phyloP scores from a whole-genome alignment of 2,329 filamentous ascomycete species.

The Aspergillus ustus region DNA sequence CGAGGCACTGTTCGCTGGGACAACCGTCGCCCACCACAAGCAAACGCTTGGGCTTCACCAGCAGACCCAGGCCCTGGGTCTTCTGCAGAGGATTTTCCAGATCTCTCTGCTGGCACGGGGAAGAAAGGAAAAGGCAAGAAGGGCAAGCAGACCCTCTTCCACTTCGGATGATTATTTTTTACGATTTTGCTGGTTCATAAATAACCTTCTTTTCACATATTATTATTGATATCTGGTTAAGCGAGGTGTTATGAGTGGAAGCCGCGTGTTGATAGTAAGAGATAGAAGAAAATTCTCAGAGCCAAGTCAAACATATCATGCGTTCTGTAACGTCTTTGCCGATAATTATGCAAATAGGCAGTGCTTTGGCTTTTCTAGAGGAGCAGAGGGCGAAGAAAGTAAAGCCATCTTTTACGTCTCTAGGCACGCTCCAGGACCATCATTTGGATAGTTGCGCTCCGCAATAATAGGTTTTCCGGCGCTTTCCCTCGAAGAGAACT shows the following conservation, averaged over 20 bases:
- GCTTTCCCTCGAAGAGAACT: slow-evolving; percentile 1
- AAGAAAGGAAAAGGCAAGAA: slow-evolving; percentile 47
- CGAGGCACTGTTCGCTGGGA: slow-evolving; percentile 53
- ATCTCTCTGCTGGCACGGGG: slow-evolving; percentile 30
- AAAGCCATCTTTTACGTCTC: not conserved
- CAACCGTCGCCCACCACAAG: slow-evolving; percentile 38
- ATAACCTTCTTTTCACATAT: not conserved
- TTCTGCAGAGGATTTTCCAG: slow-evolving; percentile 26
- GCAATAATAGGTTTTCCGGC: not conserved
- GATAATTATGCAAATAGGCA: not conserved
- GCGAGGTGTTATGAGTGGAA: slow-evolving; percentile 8
- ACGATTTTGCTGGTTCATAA: too few relatives aligned
- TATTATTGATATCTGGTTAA: not conserved
- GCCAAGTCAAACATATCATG: not conserved
- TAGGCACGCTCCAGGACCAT: not conserved
- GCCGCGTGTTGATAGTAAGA: slow-evolving; percentile 1
- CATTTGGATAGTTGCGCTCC: not conserved
- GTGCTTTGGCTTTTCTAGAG: too few relatives aligned
- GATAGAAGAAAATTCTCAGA: slow-evolving; percentile 7
- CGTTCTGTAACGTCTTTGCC: not conserved
- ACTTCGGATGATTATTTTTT: slow-evolving; percentile 39
- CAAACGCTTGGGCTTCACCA: slow-evolving; percentile 45
- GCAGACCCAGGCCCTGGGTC: slow-evolving; percentile 30
- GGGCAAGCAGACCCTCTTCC: slow-evolving; percentile 47
- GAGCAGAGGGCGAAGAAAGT: too few relatives aligned